phyloP scores from a whole-genome alignment of 768 basidiomycete genomes.

The Phylloporus scabripes region DNA sequence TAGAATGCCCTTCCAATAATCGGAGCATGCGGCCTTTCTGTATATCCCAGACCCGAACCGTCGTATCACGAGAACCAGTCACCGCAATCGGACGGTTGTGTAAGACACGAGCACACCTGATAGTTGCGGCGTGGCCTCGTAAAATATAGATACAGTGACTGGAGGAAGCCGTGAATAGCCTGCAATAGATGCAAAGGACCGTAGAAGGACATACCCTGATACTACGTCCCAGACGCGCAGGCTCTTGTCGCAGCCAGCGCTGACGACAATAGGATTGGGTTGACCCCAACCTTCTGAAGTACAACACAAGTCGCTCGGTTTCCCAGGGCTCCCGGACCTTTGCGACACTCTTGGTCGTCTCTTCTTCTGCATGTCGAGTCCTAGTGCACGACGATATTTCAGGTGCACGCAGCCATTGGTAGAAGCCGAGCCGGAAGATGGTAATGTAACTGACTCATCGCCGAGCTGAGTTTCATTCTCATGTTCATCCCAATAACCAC shows the following conservation, averaged over 20 bases:
- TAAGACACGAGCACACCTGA: conserved; percentile 84
- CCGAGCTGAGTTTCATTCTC: conserved; percentile 5
- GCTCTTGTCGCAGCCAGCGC: conserved; percentile 88
- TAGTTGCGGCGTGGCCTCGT: conserved; percentile 81
- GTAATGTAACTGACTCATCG: conserved; percentile 4
- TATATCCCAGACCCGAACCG: conserved; percentile 90
- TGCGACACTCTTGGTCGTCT: conserved; percentile 19
- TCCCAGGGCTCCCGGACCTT: conserved; percentile 20
- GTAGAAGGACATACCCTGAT: conserved; percentile 57
- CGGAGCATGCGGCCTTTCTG: conserved; percentile 65
- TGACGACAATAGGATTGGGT: conserved; percentile 74
- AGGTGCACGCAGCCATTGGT: conserved; percentile 24
- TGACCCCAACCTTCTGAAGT: conserved; percentile 89
- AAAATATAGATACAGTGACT: conserved; percentile 73
- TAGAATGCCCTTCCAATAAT: conserved; percentile 68
- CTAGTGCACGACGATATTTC: conserved; percentile 46
- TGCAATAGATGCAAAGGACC: background rate
- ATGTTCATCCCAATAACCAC: conserved; percentile 40
- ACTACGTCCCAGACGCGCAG: conserved; percentile 90
- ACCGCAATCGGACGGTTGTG: conserved; percentile 86
- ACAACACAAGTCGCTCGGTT: conserved; percentile 51
- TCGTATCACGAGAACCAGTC: conserved; percentile 82
- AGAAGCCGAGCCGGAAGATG: conserved; percentile 1
- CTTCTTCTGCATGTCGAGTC: conserved; percentile 32
- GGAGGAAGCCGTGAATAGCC: conserved; percentile 2